Evolutionary conservation across 257 asterid species (phyloP).

Genomic region (Plectranthus barbatus): DNA sequence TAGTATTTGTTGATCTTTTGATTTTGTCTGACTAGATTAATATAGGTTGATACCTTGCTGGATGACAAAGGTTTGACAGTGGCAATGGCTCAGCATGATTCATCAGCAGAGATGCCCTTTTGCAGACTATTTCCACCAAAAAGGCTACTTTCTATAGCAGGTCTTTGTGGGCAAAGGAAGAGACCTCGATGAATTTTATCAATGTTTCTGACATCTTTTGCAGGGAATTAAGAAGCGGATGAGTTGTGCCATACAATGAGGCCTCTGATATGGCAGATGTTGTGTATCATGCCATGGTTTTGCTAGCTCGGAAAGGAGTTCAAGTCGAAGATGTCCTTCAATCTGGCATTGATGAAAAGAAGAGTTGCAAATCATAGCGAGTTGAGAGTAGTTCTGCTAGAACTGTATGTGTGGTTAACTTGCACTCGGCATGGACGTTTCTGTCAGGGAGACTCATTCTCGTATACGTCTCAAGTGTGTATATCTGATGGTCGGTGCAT

Average conservation of each 20-base stretch:
- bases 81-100: slow-evolving; percentile 92
- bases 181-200: slow-evolving; percentile 84
- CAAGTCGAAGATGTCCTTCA: slow-evolving; percentile 66
- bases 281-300: slow-evolving; percentile 72
- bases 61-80: slow-evolving; percentile 90
- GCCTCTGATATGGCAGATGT: slow-evolving; percentile 84
- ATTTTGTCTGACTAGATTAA: slow-evolving; percentile 23
- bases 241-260: slow-evolving; percentile 78
- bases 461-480: too few relatives aligned
- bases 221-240: slow-evolving; percentile 93
- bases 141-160: slow-evolving; percentile 89
- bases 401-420: background rate
- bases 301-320: slow-evolving; percentile 55
- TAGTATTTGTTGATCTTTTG: background rate
- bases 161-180: slow-evolving; percentile 96
- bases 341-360: slow-evolving; percentile 84
- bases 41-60: slow-evolving; percentile 67
- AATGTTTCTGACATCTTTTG: slow-evolving; percentile 49
- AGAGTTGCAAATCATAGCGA: slow-evolving; percentile 39
- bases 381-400: background rate
- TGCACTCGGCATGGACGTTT: background rate
- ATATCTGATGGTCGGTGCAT: too few relatives aligned
- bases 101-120: slow-evolving; percentile 66
- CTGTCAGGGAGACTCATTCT: background rate
- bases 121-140: slow-evolving; percentile 52